These are phyloP conservation scores for Malassezia furfur DNA, from an alignment of 1,284 basidiomycete species.

Conservation along the genomic window DNA sequence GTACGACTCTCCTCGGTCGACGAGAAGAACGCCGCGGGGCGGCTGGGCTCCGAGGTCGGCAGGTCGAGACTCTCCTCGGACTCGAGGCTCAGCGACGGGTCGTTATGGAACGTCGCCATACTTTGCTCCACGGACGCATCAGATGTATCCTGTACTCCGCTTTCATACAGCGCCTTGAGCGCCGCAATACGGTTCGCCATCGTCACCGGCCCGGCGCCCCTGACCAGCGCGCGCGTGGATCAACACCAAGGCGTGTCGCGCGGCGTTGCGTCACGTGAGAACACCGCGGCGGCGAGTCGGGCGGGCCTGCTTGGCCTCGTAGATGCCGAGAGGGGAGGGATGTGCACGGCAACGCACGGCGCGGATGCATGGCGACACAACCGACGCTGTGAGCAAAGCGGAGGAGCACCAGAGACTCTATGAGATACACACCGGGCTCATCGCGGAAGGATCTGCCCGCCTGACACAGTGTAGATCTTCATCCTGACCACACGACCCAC, in stretches of 20 bases:
- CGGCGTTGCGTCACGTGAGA: neutral
- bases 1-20: neutral
- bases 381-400: no score
- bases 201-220: neutral
- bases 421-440: no score
- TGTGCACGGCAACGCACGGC: no score
- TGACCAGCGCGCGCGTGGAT: neutral
- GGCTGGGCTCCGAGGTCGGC: neutral
- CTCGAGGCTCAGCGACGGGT: constrained; percentile 5
- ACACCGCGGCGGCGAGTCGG: neutral
- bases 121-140: constrained; percentile 15
- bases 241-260: constrained; percentile 1
- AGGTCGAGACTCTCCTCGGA: constrained; percentile 1
- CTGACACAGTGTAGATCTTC: no score
- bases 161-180: constrained; percentile 16
- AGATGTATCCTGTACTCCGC: neutral
- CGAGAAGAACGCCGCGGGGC: neutral
- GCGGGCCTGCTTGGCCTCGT: no score
- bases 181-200: constrained; percentile 12
- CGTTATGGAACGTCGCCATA: neutral
- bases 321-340: no score
- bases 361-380: no score
- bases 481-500: no score
- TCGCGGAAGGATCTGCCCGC: no score
- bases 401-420: no score